Evolutionary conservation across 1,284 basidiomycete species (phyloP).

Genomic region (Fomitopsis betulina): DNA sequence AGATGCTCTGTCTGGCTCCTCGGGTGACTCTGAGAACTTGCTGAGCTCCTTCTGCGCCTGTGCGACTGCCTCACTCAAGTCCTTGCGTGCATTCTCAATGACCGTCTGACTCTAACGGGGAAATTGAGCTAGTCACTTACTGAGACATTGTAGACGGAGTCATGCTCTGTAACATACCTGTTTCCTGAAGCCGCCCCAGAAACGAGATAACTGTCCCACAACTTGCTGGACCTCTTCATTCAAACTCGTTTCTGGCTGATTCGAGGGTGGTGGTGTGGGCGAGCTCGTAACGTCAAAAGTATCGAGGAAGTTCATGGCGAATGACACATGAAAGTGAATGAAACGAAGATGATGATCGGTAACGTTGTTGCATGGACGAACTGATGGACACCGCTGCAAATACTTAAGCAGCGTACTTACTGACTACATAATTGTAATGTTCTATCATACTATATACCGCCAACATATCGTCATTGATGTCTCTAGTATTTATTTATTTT

Average conservation of each 20-base stretch:
- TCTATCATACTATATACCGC: too few species aligned
- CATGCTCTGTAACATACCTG: slow-evolving; percentile 52
- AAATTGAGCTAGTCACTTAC: not conserved
- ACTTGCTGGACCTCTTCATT: slow-evolving; percentile 88
- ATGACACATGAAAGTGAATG: not conserved
- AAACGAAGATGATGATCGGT: too few species aligned
- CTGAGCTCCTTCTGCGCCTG: slow-evolving; percentile 82
- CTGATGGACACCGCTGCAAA: too few species aligned
- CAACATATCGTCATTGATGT: too few species aligned
- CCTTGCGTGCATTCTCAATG: slow-evolving; percentile 70
- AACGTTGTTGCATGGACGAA: too few species aligned
- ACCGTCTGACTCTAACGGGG: slow-evolving; percentile 65
- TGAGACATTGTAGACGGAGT: not conserved
- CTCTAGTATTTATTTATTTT: not conserved
- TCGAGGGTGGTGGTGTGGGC: slow-evolving; percentile 41
- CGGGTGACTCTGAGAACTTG: slow-evolving; percentile 40
- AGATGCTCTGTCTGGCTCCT: slow-evolving; percentile 19
- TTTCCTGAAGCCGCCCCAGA: slow-evolving; percentile 88
- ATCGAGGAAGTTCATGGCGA: slow-evolving; percentile 69
- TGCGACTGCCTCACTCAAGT: slow-evolving; percentile 69
- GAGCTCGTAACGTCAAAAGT: slow-evolving; percentile 52
- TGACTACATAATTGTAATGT: too few species aligned
- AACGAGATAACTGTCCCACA: slow-evolving; percentile 75
- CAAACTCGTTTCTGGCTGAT: slow-evolving; percentile 53
- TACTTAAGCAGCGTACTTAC: too few species aligned